Evolutionary conservation across 108 stramenopile species (phyloP).

Genomic region (Craspedostauros australis): DNA sequence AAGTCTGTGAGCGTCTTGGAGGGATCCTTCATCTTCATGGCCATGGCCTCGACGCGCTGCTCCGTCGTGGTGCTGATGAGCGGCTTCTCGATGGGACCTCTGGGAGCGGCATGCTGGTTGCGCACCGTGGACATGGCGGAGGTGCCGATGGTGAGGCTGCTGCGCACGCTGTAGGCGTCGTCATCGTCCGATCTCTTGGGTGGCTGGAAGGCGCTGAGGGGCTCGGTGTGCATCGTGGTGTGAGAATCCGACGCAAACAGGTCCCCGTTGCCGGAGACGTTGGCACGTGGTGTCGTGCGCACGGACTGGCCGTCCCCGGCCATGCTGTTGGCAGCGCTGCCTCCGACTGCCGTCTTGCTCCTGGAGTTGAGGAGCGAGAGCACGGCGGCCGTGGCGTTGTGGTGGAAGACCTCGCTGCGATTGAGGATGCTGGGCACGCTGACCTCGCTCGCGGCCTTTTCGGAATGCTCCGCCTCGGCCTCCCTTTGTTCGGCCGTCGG

Average conservation of each 20-base stretch:
- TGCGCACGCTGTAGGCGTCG: too few species aligned
- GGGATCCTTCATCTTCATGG: constrained; percentile 56
- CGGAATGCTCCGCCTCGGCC: neutral
- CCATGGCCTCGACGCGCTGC: constrained; percentile 15
- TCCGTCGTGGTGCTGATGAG: constrained; percentile 14
- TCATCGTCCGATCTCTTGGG: neutral
- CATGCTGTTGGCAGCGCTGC: too few species aligned
- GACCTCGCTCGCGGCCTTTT: neutral
- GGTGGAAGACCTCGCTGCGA: constrained; percentile 40
- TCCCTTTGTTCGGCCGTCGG: neutral
- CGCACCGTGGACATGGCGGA: too few species aligned
- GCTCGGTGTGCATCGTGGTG: neutral
- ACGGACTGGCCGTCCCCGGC: neutral
- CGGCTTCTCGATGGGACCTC: constrained; percentile 13
- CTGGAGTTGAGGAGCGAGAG: constrained; percentile 36
- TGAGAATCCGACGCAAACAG: neutral
- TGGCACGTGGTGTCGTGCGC: neutral
- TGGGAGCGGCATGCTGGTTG: neutral
- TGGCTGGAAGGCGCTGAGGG: constrained; percentile 2
- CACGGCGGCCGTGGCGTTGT: constrained; percentile 50
- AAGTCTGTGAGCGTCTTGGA: constrained; percentile 40
- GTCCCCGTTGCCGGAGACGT: neutral
- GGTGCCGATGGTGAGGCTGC: too few species aligned
- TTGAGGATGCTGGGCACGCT: constrained; percentile 12
- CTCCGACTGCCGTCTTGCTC: too few species aligned